These are phyloP conservation scores for Neofusicoccum laricinum DNA, from an alignment of 2,329 filamentous ascomycete species.

Conservation along the genomic window DNA sequence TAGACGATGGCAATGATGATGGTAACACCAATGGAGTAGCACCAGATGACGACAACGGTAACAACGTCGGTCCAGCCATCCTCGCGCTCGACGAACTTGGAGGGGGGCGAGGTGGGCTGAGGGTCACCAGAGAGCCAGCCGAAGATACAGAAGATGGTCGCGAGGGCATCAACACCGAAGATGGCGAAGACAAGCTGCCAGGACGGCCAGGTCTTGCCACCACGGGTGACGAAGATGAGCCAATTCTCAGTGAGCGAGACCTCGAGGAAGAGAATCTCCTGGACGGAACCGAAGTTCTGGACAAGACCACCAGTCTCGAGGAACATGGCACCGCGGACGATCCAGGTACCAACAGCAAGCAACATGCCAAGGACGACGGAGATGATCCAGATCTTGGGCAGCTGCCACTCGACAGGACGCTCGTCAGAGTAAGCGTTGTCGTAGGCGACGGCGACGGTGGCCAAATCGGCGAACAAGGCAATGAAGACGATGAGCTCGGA, in stretches of 20 bases:
- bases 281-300: slow-evolving; percentile 70
- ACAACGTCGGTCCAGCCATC: slow-evolving; percentile 60
- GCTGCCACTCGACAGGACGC: slow-evolving; percentile 75
- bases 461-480: slow-evolving; percentile 74
- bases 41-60: slow-evolving; percentile 64
- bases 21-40: slow-evolving; percentile 64
- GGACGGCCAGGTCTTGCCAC: slow-evolving; percentile 69
- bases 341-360: slow-evolving; percentile 69
- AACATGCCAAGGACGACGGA: slow-evolving; percentile 65
- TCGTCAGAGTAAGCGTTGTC: slow-evolving; percentile 75
- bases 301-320: slow-evolving; percentile 68
- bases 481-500: slow-evolving; percentile 76
- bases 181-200: slow-evolving; percentile 73
- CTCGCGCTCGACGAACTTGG: slow-evolving; percentile 37
- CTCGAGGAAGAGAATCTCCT: slow-evolving; percentile 63
- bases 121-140: slow-evolving; percentile 65
- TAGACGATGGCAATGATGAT: slow-evolving; percentile 66
- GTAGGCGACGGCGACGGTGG: slow-evolving; percentile 75
- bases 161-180: slow-evolving; percentile 66
- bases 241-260: slow-evolving; percentile 54
- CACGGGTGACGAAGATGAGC: slow-evolving; percentile 55
- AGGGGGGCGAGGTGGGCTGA: slow-evolving; percentile 42
- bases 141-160: slow-evolving; percentile 72
- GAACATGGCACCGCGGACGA: slow-evolving; percentile 69
- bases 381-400: slow-evolving; percentile 80